A percentile compares a stretch with the other conserved stretches of the same genome.
phyloP scores from a whole-genome alignment of 495 filamentous ascomycete genomes.

The Echria macrotheca region DNA sequence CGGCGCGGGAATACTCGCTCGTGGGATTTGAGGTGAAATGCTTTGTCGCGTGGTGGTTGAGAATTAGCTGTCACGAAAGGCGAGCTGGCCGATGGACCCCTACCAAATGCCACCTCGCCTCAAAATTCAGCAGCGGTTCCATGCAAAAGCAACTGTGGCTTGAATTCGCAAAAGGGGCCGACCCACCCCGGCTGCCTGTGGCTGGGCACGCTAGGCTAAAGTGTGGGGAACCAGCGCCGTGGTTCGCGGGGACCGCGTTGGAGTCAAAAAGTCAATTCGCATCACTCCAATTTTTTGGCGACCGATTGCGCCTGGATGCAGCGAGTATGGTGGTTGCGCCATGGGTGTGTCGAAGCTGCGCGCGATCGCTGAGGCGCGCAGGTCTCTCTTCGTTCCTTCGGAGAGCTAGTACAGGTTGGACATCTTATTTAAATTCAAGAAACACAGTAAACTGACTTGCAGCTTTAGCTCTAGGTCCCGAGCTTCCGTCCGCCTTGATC shows the following conservation, averaged over 20 bases:
- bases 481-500: slow-evolving; percentile 35
- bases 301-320: slow-evolving; percentile 1
- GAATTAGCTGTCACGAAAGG: slow-evolving; percentile 15
- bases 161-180: too few species aligned
- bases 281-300: neutral
- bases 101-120: slow-evolving; percentile 22
- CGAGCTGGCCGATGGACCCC: slow-evolving; percentile 9
- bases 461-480: slow-evolving; percentile 1
- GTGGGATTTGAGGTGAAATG: slow-evolving; percentile 6
- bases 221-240: too few species aligned
- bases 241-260: too few species aligned
- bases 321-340: slow-evolving; percentile 47
- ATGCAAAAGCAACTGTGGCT: neutral
- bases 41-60: slow-evolving; percentile 8
- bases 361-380: slow-evolving; percentile 35
- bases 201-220: neutral
- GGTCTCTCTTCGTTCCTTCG: slow-evolving; percentile 31
- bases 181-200: too few species aligned
- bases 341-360: slow-evolving; percentile 52
- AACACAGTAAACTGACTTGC: slow-evolving; percentile 1
- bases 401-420: slow-evolving; percentile 41
- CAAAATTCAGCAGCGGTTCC: slow-evolving; percentile 9
- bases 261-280: neutral
- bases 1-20: neutral
- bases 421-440: neutral